These are phyloP conservation scores for Sphaerostilbella broomeana DNA, from an alignment of 2,329 filamentous ascomycete species.

Conservation along the genomic window DNA sequence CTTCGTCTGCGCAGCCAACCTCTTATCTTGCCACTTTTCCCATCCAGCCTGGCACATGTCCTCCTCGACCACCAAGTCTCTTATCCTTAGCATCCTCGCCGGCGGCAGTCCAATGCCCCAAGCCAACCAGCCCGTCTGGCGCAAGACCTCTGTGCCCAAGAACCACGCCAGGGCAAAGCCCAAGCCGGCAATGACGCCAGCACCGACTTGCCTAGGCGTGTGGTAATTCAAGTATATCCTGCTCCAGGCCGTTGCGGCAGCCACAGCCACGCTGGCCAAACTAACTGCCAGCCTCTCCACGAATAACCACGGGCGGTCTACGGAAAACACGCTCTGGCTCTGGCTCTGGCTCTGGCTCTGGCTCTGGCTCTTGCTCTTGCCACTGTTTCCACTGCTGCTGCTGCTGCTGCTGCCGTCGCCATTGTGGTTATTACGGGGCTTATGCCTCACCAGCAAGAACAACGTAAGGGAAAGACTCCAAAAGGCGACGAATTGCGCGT, in stretches of 20 bases:
- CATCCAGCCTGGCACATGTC: constrained; percentile 88
- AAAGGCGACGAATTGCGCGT: constrained; percentile 90
- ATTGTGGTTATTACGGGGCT: constrained; percentile 38
- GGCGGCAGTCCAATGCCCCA: constrained; percentile 64
- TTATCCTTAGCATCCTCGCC: constrained; percentile 60
- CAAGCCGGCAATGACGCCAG: constrained; percentile 65
- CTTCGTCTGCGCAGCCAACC: constrained; percentile 21
- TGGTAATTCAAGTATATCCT: constrained; percentile 91
- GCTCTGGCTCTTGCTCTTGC: not conserved
- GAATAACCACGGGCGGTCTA: constrained; percentile 47
- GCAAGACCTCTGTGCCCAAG: constrained; percentile 55
- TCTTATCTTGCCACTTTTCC: constrained; percentile 74
- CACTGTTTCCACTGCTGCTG: too few relatives aligned
- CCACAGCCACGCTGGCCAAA: constrained; percentile 52
- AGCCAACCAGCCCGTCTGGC: constrained; percentile 61
- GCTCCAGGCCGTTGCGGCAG: constrained; percentile 68
- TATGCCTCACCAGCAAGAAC: constrained; percentile 78
- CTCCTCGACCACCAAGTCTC: constrained; percentile 81
- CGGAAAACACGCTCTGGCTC: not conserved
- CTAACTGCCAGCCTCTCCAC: constrained; percentile 51
- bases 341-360: not conserved
- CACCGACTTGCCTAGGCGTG: constrained; percentile 79
- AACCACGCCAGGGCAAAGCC: constrained; percentile 76
- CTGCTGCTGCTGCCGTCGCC: too few relatives aligned
- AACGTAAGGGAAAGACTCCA: constrained; percentile 79